Evolutionary conservation across 768 basidiomycete genomes (phyloP).

Genomic region (Russula emetica): DNA sequence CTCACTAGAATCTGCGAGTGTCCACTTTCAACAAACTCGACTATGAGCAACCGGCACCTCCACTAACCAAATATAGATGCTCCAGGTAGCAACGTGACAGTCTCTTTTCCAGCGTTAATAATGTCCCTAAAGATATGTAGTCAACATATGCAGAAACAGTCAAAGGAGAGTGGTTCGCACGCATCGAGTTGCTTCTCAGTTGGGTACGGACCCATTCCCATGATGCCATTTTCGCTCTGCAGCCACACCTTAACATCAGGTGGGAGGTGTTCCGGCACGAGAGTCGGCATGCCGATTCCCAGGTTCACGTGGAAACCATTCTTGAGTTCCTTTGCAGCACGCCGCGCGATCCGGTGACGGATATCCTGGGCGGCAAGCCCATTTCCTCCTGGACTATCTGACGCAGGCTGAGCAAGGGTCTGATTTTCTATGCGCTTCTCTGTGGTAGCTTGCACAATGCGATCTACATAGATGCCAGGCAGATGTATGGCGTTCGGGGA

Average conservation of each 20-base stretch:
- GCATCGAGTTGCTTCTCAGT: slow-evolving; percentile 74
- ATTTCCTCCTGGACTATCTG: slow-evolving; percentile 44
- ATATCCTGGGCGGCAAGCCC: slow-evolving; percentile 46
- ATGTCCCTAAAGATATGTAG: slow-evolving; percentile 56
- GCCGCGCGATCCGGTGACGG: slow-evolving; percentile 73
- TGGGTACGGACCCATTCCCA: slow-evolving; percentile 90
- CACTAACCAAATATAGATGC: slow-evolving; percentile 81
- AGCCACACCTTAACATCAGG: slow-evolving; percentile 78
- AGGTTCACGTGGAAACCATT: slow-evolving; percentile 87
- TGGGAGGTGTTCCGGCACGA: slow-evolving; percentile 75
- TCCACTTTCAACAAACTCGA: not conserved
- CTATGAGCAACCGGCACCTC: not conserved
- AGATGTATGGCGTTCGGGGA: slow-evolving; percentile 80
- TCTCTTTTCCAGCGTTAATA: slow-evolving; percentile 94
- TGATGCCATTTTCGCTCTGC: slow-evolving; percentile 87
- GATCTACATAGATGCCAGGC: slow-evolving; percentile 84
- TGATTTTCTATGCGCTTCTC: slow-evolving; percentile 75
- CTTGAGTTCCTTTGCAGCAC: slow-evolving; percentile 85
- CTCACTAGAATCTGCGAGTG: slow-evolving; percentile 74
- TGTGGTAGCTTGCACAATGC: slow-evolving; percentile 73
- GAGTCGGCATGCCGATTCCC: slow-evolving; percentile 88
- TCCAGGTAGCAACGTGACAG: slow-evolving; percentile 86
- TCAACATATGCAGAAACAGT: slow-evolving; percentile 1
- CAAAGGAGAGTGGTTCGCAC: slow-evolving; percentile 42
- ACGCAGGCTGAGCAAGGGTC: slow-evolving; percentile 54